phyloP scores from a whole-genome alignment of 495 filamentous ascomycete species.

The Trichoderma erinaceum region DNA sequence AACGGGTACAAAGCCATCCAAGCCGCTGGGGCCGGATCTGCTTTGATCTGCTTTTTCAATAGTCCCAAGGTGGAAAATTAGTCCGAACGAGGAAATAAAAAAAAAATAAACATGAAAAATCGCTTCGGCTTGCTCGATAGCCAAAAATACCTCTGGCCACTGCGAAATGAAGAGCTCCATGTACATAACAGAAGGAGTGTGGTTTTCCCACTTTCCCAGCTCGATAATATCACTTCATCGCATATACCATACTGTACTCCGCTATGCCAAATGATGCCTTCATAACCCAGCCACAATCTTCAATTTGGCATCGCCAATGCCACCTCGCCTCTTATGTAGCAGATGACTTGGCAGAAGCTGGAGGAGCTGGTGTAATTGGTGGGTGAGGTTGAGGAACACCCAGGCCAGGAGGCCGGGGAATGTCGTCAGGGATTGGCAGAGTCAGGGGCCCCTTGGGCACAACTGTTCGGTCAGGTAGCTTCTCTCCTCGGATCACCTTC shows the following conservation, averaged over 20 bases:
- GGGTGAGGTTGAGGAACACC: conserved; percentile 13
- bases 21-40: not conserved
- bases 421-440: conserved; percentile 32
- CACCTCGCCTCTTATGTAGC: not conserved
- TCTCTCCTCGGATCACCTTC: conserved; percentile 79
- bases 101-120: not conserved
- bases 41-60: not conserved
- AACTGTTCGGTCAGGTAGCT: conserved; percentile 50
- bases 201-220: not conserved
- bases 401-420: conserved; percentile 22
- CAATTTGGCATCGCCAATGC: not conserved
- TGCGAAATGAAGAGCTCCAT: not conserved
- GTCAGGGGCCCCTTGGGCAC: conserved; percentile 45
- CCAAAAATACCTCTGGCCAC: not conserved
- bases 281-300: not conserved
- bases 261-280: not conserved
- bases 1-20: not conserved
- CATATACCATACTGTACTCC: not conserved
- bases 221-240: not conserved
- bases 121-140: conserved; percentile 11
- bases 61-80: not conserved
- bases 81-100: too few relatives aligned
- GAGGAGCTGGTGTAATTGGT: conserved; percentile 20
- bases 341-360: conserved; percentile 15
- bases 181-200: conserved; percentile 5